phyloP scores from a whole-genome alignment of 2,329 filamentous ascomycete genomes.

The Tolypocladium pustulatum region DNA sequence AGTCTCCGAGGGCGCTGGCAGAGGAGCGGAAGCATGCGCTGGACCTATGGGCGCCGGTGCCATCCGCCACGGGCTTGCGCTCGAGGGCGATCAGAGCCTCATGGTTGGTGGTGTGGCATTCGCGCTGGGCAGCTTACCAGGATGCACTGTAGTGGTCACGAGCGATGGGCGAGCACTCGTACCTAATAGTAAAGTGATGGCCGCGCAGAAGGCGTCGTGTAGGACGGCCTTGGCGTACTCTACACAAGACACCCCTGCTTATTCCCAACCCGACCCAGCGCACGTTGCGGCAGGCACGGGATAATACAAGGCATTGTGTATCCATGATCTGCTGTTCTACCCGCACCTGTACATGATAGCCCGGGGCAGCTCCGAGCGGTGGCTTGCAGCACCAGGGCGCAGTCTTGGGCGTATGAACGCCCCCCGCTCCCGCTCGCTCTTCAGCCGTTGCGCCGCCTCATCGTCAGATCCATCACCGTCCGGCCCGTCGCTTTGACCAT shows the following conservation, averaged over 20 bases:
- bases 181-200: background rate
- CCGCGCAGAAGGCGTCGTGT: background rate
- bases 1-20: background rate
- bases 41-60: background rate
- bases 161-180: background rate
- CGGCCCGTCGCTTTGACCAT: background rate
- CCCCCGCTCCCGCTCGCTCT: background rate
- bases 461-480: background rate
- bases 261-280: background rate
- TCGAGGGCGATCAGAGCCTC: background rate
- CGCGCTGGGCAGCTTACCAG: background rate
- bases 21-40: background rate
- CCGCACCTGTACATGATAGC: background rate
- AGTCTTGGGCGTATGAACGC: background rate
- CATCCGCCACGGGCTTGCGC: background rate
- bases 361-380: background rate
- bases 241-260: background rate
- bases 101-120: constrained; percentile 1
- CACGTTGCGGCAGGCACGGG: background rate
- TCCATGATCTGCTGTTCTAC: background rate
- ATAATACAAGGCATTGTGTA: background rate
- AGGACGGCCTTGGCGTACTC: background rate
- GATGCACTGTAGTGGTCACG: background rate
- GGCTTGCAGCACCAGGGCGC: background rate
- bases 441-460: background rate